Base-by-base conservation (phyloP, 108 stramenopile species). In the Skeletonema marinoi region DNA sequence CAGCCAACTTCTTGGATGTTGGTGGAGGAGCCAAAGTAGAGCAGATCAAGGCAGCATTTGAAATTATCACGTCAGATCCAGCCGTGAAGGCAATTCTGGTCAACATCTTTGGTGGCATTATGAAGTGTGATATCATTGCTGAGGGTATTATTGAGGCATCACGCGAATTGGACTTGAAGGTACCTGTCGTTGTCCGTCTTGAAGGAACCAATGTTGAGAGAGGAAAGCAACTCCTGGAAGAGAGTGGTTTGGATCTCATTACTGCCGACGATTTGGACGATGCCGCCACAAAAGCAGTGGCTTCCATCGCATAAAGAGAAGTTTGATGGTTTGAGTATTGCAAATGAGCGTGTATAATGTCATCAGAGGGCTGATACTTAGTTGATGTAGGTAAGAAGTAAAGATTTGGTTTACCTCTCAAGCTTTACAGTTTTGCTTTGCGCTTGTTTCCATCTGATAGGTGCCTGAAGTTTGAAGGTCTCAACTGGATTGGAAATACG, bases 1-100 rank as follows among this genome's bases (percentile, higher is more conserved):
- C 98, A n/a, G 95, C 96, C 72, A 98, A 98, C 89, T 98, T 98
- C 85, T 88, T 98, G 71, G 98, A 98, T 78, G 96, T 98, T 33
- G 96, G 94, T 30, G 94, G 94, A 25, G 91, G 92, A 54, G 93
- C 94, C 65, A 93, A 74, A 41, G 85, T 88, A 71, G 74, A 78
- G 13, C 93, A 93, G 74, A 87, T 96, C 12, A 75, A 81, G 56
- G 87, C 88, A 69, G 95, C 95, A 12, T 93, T 96, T 75, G 86
- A 90, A 62, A 90, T 96, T 59, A 69, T 96, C 48, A 90, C 89
- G 25, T 67, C 78, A 10, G 95, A 94, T 79, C 65, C 70, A 11
- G 73, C 82, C 13, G 96, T 97, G 73, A 77, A 93, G 67, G 91
- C 95, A 21, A 93, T 98, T 39, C 72, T 98, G 62, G 96, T 98